A percentile compares a stretch with the other conserved stretches of the same genome.
phyloP scores from a whole-genome alignment of 208 protist genomes.

The Trypanosoma melophagium region DNA sequence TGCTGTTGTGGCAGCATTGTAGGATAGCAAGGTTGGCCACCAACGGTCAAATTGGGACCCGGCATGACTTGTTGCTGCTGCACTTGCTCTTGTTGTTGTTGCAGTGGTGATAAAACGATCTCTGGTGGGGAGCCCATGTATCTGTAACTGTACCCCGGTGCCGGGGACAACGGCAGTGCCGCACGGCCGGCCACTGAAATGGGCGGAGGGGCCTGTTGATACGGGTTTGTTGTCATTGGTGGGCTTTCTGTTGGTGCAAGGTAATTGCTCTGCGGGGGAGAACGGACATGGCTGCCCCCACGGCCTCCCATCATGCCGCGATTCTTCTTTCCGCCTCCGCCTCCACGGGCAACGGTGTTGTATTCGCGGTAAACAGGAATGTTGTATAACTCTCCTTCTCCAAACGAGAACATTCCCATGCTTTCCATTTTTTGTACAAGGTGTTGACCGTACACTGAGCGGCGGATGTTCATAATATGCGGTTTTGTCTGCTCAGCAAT shows the following conservation, averaged over 20 bases:
- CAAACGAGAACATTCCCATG: constrained; percentile 46
- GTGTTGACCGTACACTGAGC: constrained; percentile 72
- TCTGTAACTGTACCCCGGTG: constrained; percentile 19
- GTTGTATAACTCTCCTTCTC: constrained; percentile 19
- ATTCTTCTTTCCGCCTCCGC: constrained; percentile 25
- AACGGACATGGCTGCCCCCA: neutral
- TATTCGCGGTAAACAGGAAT: constrained; percentile 2
- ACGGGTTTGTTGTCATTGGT: neutral
- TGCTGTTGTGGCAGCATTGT: constrained; percentile 11
- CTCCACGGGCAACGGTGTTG: neutral
- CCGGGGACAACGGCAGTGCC: constrained; percentile 2
- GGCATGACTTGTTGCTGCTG: constrained; percentile 15
- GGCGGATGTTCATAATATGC: constrained; percentile 45
- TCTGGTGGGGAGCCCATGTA: constrained; percentile 14
- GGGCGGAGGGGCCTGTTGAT: neutral
- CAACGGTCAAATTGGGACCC: constrained; percentile 24
- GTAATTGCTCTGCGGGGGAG: neutral
- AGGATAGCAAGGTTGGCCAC: constrained; percentile 29
- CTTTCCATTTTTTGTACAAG: constrained; percentile 76
- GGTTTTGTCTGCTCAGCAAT: constrained; percentile 58
- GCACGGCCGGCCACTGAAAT: constrained; percentile 9
- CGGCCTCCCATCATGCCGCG: neutral
- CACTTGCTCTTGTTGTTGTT: constrained; percentile 14
- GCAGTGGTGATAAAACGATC: constrained; percentile 1
- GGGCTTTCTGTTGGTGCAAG: constrained; percentile 1